A percentile compares a stretch with the other conserved stretches of the same genome.
Evolutionary conservation across 805 yeast genomes (phyloP).

Genomic region (Torulaspora microellipsoides): DNA sequence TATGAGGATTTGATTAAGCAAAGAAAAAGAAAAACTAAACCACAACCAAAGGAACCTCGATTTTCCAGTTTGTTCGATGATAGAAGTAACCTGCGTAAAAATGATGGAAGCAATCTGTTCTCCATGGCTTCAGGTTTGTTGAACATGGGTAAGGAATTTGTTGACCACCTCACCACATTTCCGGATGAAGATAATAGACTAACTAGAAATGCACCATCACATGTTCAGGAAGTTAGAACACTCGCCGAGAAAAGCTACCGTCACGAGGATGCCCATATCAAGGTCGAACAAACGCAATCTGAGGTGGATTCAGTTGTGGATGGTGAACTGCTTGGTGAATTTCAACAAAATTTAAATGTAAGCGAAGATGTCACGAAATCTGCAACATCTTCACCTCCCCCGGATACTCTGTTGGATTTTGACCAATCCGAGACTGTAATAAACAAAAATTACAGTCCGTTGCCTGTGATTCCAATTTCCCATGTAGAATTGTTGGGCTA

Average conservation of each 20-base stretch:
- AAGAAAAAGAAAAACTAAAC: constrained; percentile 1
- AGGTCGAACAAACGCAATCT: background rate
- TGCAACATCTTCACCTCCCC: constrained; percentile 3
- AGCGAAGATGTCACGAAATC: background rate
- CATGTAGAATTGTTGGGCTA: constrained; percentile 35
- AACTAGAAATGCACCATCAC: background rate
- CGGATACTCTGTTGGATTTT: constrained; percentile 18
- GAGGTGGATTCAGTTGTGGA: constrained; percentile 1
- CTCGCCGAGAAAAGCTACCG: background rate
- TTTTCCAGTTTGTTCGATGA: constrained; percentile 4
- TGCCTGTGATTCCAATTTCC: constrained; percentile 20
- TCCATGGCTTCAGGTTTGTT: constrained; percentile 29
- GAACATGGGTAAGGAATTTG: constrained; percentile 31
- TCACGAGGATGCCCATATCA: background rate
- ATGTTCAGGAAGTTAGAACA: background rate
- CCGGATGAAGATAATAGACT: constrained; percentile 23
- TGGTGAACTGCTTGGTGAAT: constrained; percentile 13
- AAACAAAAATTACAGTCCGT: background rate
- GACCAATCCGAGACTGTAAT: constrained; percentile 5
- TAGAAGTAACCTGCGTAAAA: background rate
- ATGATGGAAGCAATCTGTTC: constrained; percentile 13
- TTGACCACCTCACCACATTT: constrained; percentile 24
- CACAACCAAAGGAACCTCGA: background rate
- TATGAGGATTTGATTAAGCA: constrained; percentile 22
- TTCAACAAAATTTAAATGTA: constrained; percentile 4